A percentile compares a stretch with the other conserved stretches of the same genome.
Evolutionary conservation across 2,329 filamentous ascomycete species (phyloP).

Genomic region (Fusarium denticulatum): DNA sequence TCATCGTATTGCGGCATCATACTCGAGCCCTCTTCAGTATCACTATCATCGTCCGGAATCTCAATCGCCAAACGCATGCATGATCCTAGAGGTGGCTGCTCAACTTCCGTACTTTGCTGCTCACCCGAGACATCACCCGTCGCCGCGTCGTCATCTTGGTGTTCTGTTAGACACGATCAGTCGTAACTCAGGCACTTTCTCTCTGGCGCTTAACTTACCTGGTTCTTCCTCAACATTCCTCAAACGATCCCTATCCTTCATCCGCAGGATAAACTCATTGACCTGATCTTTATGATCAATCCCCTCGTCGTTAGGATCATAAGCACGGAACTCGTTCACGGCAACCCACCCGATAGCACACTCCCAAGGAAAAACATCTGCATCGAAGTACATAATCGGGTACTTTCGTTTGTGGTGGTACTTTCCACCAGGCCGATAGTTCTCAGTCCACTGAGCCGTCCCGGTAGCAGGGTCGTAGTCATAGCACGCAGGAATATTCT

Average conservation of each 20-base stretch:
- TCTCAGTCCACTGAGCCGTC: background rate
- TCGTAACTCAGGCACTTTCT: too few species aligned
- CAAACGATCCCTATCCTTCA: background rate
- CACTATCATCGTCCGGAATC: background rate
- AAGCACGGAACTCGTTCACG: accelerated
- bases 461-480: background rate
- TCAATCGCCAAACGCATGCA: background rate
- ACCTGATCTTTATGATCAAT: background rate
- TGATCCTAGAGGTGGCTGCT: background rate
- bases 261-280: background rate
- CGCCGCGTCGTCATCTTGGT: accelerated
- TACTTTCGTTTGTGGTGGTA: background rate
- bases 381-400: accelerated
- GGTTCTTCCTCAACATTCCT: background rate
- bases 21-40: background rate
- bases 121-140: accelerated
- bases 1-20: background rate
- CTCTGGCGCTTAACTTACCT: background rate
- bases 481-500: background rate
- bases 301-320: background rate
- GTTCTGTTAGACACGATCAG: background rate
- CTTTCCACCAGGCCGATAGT: accelerated
- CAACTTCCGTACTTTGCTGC: accelerated
- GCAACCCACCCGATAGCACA: accelerated
- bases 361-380: background rate